phyloP scores from a whole-genome alignment of 2,329 filamentous ascomycete genomes.

The Pestalotiopsis sp. region DNA sequence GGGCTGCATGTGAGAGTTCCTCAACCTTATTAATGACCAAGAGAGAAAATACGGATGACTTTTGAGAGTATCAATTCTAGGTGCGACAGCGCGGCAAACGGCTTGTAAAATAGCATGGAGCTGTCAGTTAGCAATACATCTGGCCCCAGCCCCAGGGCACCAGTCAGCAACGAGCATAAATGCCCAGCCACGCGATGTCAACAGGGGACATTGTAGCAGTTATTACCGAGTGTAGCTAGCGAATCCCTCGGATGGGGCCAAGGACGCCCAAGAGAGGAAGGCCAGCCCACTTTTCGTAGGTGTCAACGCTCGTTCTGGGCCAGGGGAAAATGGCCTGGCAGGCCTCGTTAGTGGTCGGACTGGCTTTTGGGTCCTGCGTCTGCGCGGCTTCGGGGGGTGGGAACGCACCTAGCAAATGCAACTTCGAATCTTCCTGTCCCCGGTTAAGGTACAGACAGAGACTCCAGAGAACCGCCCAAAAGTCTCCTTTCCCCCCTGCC shows the following conservation, averaged over 20 bases:
- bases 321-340: neutral
- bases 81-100: neutral
- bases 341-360: neutral
- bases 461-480: too few species aligned
- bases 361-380: neutral
- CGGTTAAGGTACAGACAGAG: neutral
- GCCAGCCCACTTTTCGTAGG: neutral
- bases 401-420: neutral
- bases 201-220: neutral
- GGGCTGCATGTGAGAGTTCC: neutral
- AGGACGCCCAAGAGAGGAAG: neutral
- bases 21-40: neutral
- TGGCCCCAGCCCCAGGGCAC: neutral
- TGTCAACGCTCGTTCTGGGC: neutral
- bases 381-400: neutral
- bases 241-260: neutral
- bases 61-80: neutral
- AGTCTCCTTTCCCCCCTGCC: too few species aligned
- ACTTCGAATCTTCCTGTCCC: neutral
- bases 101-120: neutral
- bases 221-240: neutral
- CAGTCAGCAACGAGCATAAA: neutral
- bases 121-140: neutral
- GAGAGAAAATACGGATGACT: neutral
- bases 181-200: neutral